Conservation (phyloP, 1,139 yeast genomes). For the Suhomyces anneliseae region DNA sequence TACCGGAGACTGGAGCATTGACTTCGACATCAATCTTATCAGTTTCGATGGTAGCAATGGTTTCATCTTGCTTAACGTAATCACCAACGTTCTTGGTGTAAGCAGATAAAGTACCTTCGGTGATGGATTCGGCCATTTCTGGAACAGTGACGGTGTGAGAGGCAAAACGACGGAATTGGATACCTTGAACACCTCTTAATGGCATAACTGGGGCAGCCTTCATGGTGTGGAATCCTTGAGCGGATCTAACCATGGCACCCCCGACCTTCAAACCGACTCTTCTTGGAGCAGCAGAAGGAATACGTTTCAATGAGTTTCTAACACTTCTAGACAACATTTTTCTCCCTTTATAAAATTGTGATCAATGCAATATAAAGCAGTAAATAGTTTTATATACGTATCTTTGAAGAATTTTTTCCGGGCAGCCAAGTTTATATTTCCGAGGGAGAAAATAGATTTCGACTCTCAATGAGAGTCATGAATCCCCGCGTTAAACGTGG, state of each 20-base stretch:
- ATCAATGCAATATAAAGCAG: background rate
- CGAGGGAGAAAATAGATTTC: conserved; percentile 4
- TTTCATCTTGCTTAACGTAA: conserved; percentile 82
- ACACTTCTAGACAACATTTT: conserved; percentile 19
- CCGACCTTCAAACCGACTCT: conserved; percentile 7
- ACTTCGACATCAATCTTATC: conserved; percentile 98
- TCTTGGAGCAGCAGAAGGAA: conserved; percentile 11
- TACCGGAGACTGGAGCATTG: conserved; percentile 91
- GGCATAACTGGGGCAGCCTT: conserved; percentile 3
- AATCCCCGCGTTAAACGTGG: conserved; percentile 8
- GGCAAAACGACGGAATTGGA: conserved; percentile 34
- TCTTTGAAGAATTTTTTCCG: conserved; percentile 8
- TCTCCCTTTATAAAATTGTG: background rate
- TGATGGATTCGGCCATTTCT: conserved; percentile 97
- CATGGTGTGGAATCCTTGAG: conserved; percentile 5
- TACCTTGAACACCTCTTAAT: conserved; percentile 10
- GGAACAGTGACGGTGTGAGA: conserved; percentile 80
- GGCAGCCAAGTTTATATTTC: background rate
- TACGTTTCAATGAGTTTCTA: conserved; percentile 17
- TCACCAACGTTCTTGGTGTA: conserved; percentile 86
- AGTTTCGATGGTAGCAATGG: conserved; percentile 95
- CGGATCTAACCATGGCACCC: conserved; percentile 3
- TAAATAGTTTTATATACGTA: background rate
- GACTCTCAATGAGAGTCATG: background rate
- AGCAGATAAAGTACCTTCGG: conserved; percentile 91